Conservation (phyloP, 176 grass and related monocot genomes). For the Pontederia crassipes region DNA sequence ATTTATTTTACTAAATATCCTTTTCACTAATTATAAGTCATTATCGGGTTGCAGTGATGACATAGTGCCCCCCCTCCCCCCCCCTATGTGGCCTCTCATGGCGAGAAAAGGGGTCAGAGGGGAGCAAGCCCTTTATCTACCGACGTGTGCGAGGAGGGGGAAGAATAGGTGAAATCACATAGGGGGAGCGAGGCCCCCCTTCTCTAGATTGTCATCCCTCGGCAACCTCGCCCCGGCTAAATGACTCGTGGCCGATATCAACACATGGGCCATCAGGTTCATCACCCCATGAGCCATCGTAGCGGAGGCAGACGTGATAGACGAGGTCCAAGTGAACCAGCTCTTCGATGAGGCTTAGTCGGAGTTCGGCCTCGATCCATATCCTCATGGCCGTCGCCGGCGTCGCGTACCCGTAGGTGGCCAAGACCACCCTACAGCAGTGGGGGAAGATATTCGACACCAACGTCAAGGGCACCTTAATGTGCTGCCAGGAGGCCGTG, state of each 20-base stretch:
- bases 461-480: constrained; percentile 6
- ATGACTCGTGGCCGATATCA: constrained; percentile 26
- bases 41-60: no score
- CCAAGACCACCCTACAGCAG: neutral
- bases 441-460: neutral
- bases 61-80: no score
- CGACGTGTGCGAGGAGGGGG: no score
- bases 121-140: no score
- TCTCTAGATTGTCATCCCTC: no score
- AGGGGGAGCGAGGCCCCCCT: no score
- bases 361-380: neutral
- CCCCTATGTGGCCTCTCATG: no score
- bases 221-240: constrained; percentile 24
- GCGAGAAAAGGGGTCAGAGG: no score
- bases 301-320: neutral
- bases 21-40: no score
- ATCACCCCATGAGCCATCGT: constrained; percentile 15
- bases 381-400: constrained; percentile 1
- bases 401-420: neutral
- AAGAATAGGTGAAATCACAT: no score
- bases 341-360: neutral
- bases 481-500: constrained; percentile 2
- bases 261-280: neutral
- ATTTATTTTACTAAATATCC: no score
- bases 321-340: neutral